Evolutionary conservation across 2,329 filamentous ascomycete species (phyloP).

Genomic region (Colletotrichum tropicicola): DNA sequence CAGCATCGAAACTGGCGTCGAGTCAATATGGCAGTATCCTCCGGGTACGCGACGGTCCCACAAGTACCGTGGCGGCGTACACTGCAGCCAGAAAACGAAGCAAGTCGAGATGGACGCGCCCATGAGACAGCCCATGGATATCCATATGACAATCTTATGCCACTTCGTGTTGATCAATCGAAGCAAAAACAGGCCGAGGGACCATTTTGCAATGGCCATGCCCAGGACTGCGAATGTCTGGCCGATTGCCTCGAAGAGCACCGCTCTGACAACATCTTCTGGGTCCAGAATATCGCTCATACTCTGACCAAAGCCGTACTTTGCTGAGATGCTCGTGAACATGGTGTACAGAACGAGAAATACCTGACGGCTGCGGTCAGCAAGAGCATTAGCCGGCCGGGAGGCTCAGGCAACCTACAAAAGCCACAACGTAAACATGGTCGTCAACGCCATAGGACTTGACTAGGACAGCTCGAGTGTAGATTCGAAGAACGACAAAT

Average conservation of each 20-base stretch:
- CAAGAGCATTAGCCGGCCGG: too few species aligned
- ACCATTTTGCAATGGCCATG: constrained; percentile 48
- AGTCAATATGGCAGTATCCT: constrained; percentile 30
- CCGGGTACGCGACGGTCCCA: constrained; percentile 29
- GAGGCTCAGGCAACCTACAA: constrained; percentile 34
- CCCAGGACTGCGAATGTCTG: constrained; percentile 48
- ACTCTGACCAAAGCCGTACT: constrained; percentile 2
- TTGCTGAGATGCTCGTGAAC: neutral
- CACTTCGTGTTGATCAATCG: constrained; percentile 43
- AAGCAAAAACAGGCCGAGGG: constrained; percentile 48
- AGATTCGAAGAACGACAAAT: constrained; percentile 44
- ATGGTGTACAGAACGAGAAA: neutral
- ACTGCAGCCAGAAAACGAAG: constrained; percentile 33
- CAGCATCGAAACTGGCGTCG: constrained; percentile 25
- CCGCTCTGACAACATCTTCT: constrained; percentile 36
- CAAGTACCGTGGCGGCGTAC: constrained; percentile 27
- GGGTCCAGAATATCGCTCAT: neutral
- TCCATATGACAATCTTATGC: constrained; percentile 47
- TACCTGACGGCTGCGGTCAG: neutral
- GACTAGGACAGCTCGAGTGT: constrained; percentile 43
- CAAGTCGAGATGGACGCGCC: constrained; percentile 26
- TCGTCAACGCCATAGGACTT: constrained; percentile 43
- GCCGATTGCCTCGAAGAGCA: constrained; percentile 41
- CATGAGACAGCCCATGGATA: constrained; percentile 34
- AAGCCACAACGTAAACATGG: constrained; percentile 42